phyloP scores from a whole-genome alignment of 208 protist genomes.

The Leishmania turanica region DNA sequence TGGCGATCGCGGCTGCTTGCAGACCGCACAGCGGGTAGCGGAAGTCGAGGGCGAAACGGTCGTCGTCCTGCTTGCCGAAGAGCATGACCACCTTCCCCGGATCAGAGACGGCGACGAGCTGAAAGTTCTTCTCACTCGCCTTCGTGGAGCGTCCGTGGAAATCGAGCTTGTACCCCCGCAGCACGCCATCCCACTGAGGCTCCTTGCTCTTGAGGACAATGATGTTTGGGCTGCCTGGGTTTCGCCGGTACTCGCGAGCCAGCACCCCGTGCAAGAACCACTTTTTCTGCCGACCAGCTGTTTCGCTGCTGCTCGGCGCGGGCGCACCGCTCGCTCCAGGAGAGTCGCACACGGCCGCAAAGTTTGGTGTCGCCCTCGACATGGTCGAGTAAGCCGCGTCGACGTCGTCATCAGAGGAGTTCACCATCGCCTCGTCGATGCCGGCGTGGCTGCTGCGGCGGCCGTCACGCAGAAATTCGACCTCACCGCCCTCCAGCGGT shows the following conservation, averaged over 20 bases:
- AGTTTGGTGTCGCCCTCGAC: slow-evolving; percentile 16
- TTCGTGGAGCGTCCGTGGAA: slow-evolving; percentile 44
- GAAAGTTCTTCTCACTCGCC: slow-evolving; percentile 54
- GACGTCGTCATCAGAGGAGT: slow-evolving; percentile 30
- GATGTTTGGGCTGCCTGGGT: slow-evolving; percentile 36
- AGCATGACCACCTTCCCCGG: slow-evolving; percentile 53
- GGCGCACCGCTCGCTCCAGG: not conserved
- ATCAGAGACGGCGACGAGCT: slow-evolving; percentile 35
- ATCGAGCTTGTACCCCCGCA: slow-evolving; percentile 47
- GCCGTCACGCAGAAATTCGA: slow-evolving; percentile 44
- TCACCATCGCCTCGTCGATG: slow-evolving; percentile 28
- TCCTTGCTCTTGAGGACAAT: slow-evolving; percentile 44
- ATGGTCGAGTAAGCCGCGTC: slow-evolving; percentile 12
- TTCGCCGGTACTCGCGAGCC: slow-evolving; percentile 25
- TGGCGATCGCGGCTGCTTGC: slow-evolving; percentile 42
- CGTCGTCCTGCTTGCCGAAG: slow-evolving; percentile 41
- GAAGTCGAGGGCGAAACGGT: slow-evolving; percentile 44
- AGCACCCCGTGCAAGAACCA: slow-evolving; percentile 27
- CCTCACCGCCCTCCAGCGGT: slow-evolving; percentile 42
- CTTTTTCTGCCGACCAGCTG: slow-evolving; percentile 17
- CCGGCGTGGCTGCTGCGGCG: slow-evolving; percentile 11
- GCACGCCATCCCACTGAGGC: slow-evolving; percentile 41
- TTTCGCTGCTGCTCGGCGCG: not conserved
- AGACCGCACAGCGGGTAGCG: slow-evolving; percentile 45
- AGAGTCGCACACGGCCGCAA: slow-evolving; percentile 8